These are phyloP conservation scores for Gynochthodes officinalis DNA, from an alignment of 257 asterid genomes.

Conservation along the genomic window DNA sequence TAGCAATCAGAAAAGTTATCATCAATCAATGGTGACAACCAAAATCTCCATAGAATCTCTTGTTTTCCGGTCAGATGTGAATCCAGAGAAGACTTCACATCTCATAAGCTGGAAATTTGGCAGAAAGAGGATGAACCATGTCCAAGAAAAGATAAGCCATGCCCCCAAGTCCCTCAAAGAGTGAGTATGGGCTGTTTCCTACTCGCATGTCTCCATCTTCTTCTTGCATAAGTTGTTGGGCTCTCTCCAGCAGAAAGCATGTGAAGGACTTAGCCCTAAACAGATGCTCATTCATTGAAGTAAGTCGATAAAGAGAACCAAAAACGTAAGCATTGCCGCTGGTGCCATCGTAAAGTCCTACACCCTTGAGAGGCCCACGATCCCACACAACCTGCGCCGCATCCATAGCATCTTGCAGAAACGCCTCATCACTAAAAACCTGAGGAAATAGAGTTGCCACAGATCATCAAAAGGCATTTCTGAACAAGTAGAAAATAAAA, in stretches of 20 bases:
- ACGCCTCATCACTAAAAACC: conserved; percentile 54
- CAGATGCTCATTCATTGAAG: too few species aligned
- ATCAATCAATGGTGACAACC: too few species aligned
- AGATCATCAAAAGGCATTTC: not conserved
- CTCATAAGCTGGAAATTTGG: conserved; percentile 68
- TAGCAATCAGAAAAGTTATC: too few species aligned
- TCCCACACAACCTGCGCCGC: conserved; percentile 83
- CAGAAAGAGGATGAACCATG: conserved; percentile 54
- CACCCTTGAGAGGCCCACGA: too few species aligned
- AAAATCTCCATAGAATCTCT: too few species aligned
- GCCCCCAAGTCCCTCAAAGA: conserved; percentile 83
- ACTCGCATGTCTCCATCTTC: too few species aligned
- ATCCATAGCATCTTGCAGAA: conserved; percentile 60
- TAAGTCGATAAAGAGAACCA: conserved; percentile 48
- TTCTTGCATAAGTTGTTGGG: conserved; percentile 42
- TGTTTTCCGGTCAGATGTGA: too few species aligned
- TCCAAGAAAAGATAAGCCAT: conserved; percentile 67
- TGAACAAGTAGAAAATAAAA: too few species aligned
- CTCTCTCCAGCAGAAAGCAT: conserved; percentile 67
- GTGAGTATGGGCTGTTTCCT: conserved; percentile 55
- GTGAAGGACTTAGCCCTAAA: conserved; percentile 75
- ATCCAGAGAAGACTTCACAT: too few species aligned
- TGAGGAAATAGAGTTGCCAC: conserved; percentile 10
- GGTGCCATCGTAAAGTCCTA: too few species aligned
- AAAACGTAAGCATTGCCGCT: conserved; percentile 43